These are phyloP conservation scores for Avena atlantica DNA, from an alignment of 176 grass and related monocot genomes.

Conservation along the genomic window DNA sequence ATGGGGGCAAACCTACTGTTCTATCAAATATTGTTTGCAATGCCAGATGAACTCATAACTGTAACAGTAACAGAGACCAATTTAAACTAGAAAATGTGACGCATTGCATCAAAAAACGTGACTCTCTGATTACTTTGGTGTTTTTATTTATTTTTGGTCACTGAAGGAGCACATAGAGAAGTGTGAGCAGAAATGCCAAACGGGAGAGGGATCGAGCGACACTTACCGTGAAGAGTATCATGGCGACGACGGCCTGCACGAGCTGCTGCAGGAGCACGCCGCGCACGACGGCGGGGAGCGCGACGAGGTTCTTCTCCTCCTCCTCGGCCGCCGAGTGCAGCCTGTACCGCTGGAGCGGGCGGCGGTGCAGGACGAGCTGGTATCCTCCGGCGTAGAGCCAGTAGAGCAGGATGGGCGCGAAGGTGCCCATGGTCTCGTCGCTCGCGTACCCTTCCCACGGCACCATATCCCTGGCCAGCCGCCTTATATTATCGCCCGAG, in stretches of 20 bases:
- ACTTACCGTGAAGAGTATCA: slow-evolving; percentile 82
- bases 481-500: background rate
- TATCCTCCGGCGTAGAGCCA: slow-evolving; percentile 83
- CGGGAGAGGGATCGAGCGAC: background rate
- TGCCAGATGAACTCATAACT: too few species aligned
- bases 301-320: slow-evolving; percentile 79
- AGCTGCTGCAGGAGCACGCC: slow-evolving; percentile 87
- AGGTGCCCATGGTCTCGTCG: slow-evolving; percentile 91
- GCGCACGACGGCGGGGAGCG: slow-evolving; percentile 57
- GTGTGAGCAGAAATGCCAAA: background rate
- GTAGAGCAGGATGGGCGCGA: slow-evolving; percentile 86
- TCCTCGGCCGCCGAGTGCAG: slow-evolving; percentile 77
- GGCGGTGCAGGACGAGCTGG: slow-evolving; percentile 67
- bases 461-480: slow-evolving; percentile 50
- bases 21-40: too few species aligned
- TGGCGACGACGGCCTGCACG: slow-evolving; percentile 72
- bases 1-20: too few species aligned
- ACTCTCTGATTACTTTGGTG: background rate
- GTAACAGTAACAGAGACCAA: too few species aligned
- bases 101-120: too few species aligned
- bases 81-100: too few species aligned
- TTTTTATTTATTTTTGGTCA: background rate
- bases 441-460: slow-evolving; percentile 81
- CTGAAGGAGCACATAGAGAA: background rate
- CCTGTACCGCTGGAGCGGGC: slow-evolving; percentile 68